Evolutionary conservation across 1,284 basidiomycete species (phyloP), one percentile per base, ranked within the genome.

Genomic region (Taiwanofungus camphoratus): DNA sequence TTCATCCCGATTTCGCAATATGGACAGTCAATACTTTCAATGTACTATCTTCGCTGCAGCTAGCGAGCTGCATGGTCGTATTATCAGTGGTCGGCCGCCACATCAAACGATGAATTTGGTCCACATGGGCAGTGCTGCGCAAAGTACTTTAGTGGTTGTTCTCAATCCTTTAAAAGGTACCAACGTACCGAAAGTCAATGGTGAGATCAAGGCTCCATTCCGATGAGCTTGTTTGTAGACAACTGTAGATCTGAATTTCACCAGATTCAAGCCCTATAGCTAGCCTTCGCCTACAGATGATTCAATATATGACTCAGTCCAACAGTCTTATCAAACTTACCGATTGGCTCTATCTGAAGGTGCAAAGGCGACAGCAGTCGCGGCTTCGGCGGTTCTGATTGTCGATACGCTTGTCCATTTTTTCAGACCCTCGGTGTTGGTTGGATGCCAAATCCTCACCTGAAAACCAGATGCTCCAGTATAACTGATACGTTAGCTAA

Each of bases 1-100:
- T 37, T 64, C 55, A 60, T 58, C 59, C 54, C 60, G 61, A 55
- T 56, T 56, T 46, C 44, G 46, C 58, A 45, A 67, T 60, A 55
- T 66, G 70, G 66, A 87, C 71, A 60, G 65, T 68, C 64, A 78
- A 65, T 71, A 88, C 71, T 66, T 76, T 83, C 68, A 87, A 65
- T 70, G 82, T 82, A 69, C 85, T 81, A 71, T 90, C 87, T 69
- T 89, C 86, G 63, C 85, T 84, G 52, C 77, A 79, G 41, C 71
- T 73, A 19, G 76, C 77, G 20, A 79, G 65, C 44, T 67, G 59
- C 49, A 56, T 58, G 40, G 47, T 41, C 31, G 41, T 36, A 30
- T 38, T 41, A 36, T 45, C 36, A 24, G 40, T 46, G 11, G 32
- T 47, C 42, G 79, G 76, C 39, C 79, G 70, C 87, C 87, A 90